Evolutionary conservation across 1,284 basidiomycete species (phyloP), one percentile per base, ranked within the genome.

Genomic region (Trichosporon sp.): DNA sequence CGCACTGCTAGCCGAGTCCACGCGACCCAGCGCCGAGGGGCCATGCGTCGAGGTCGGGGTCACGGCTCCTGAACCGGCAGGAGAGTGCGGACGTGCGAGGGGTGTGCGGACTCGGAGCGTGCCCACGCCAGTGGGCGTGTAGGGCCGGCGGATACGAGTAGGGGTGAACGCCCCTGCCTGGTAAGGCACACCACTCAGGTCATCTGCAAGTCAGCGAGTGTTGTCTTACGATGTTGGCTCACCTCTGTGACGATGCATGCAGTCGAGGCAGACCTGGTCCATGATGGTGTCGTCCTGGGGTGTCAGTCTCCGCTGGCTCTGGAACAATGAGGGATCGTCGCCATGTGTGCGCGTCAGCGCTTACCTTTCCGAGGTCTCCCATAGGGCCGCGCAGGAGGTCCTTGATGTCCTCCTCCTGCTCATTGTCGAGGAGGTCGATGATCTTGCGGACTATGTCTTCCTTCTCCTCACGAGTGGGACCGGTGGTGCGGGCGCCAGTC

Each of bases 321-420:
- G 32, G 59, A 31, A 33, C 40, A 36, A 37, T 56, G n/a, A 44
- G 40, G 40, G 40, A 44, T 9, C 5, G n/a, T 21, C 40, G 19
- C 19, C 4, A n/a, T 19, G 14, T 3, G 8, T 25, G n/a, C n/a
- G n/a, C n/a, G n/a, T n/a, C n/a, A n/a, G n/a, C n/a, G 27, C 76
- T 70, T 78, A 86, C 86, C 71, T 89, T 88, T 67, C 89, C 87
- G 72, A 91, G 86, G 70, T 91, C 85, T 6, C 84, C 84, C 72
- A 88, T 89, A 40, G 85, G 86, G 32, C 84, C 84, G 76, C 86
- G 89, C 64, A 95, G 83, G 32, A 92, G 72, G 2, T 78, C 73
- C 81, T 93, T 93, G 73, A 95, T 85, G 62, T 88, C 86, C 65
- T 95, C 92, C 78, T 94, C 92, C 65, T 89, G 86, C 78, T 95